A percentile compares a stretch with the other conserved stretches of the same genome.
Conservation (phyloP, 345 rosid species). For the Lagerstroemia speciosa region DNA sequence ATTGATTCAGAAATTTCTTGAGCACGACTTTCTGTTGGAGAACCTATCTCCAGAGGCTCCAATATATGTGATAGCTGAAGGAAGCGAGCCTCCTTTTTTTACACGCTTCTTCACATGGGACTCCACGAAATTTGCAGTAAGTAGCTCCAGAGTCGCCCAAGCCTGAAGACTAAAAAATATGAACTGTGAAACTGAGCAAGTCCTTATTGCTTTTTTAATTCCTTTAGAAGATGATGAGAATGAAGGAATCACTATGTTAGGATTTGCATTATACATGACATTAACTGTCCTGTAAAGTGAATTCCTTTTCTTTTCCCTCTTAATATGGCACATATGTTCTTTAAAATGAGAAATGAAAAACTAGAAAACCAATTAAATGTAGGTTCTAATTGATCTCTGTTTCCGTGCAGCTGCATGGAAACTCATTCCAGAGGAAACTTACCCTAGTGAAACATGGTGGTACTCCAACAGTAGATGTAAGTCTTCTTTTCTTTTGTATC, state of each 20-base stretch:
- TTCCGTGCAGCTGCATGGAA: constrained; percentile 75
- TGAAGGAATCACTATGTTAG: not conserved
- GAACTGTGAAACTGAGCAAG: constrained; percentile 2
- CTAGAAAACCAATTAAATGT: not conserved
- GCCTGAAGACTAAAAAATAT: not conserved
- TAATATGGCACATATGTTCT: not conserved
- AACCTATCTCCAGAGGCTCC: constrained; percentile 65
- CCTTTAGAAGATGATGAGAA: too few species aligned
- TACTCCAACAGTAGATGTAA: constrained; percentile 65
- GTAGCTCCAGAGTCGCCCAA: constrained; percentile 11
- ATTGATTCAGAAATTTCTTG: constrained; percentile 60
- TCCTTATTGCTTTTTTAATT: constrained; percentile 8
- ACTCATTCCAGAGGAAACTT: constrained; percentile 90
- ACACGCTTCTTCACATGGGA: constrained; percentile 95
- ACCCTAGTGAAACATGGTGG: constrained; percentile 66
- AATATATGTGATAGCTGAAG: constrained; percentile 65
- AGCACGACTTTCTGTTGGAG: constrained; percentile 67
- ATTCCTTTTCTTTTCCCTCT: not conserved
- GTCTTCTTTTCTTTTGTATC: too few species aligned
- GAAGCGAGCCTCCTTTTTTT: constrained; percentile 90
- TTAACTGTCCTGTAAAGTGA: not conserved
- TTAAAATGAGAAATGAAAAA: not conserved
- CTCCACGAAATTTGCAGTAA: constrained; percentile 68
- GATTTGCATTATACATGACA: not conserved
- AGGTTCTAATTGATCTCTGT: constrained; percentile 10